These are phyloP conservation scores for Orbilia oligospora DNA, from an alignment of 2,329 filamentous ascomycete genomes.

Conservation along the genomic window DNA sequence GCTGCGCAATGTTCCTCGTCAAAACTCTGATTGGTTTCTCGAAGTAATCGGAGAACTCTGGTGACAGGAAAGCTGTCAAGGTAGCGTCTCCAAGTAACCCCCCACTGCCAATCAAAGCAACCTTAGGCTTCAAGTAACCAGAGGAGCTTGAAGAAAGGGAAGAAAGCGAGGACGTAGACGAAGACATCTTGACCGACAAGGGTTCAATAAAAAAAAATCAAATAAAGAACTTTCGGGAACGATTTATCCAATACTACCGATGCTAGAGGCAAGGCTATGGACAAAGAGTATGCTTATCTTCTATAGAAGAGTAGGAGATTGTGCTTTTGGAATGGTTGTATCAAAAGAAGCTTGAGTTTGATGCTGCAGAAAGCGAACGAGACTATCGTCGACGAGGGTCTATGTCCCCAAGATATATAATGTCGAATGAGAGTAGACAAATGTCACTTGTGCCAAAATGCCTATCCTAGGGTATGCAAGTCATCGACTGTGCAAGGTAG, in stretches of 20 bases:
- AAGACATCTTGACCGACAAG: slow-evolving; percentile 47
- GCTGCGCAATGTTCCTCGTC: slow-evolving; percentile 45
- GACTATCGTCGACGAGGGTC: slow-evolving; percentile 47
- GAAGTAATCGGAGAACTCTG: slow-evolving; percentile 56
- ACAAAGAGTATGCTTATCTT: slow-evolving; percentile 21
- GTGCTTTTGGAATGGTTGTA: slow-evolving; percentile 27
- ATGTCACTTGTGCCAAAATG: slow-evolving; percentile 12
- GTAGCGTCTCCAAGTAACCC: slow-evolving; percentile 58
- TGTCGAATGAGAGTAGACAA: slow-evolving; percentile 15
- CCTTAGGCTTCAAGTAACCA: slow-evolving; percentile 49
- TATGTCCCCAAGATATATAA: slow-evolving; percentile 44
- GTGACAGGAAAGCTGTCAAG: slow-evolving; percentile 46
- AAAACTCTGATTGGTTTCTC: slow-evolving; percentile 55
- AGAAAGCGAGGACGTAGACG: slow-evolving; percentile 51
- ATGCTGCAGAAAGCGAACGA: slow-evolving; percentile 24
- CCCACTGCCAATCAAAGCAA: slow-evolving; percentile 57
- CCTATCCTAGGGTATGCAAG: slow-evolving; percentile 49
- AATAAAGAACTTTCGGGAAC: slow-evolving; percentile 13
- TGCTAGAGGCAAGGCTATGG: neutral
- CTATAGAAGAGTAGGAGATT: slow-evolving; percentile 7
- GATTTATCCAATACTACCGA: slow-evolving; percentile 30
- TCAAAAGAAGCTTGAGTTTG: slow-evolving; percentile 32
- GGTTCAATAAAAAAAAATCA: neutral
- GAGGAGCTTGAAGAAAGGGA: slow-evolving; percentile 55
- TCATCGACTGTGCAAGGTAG: slow-evolving; percentile 30